Percentiles rank a stretch among this genome's conserved stretches.
Evolutionary conservation across 352 stramenopile species (phyloP).

Genomic region (Thalassiosira hispida): DNA sequence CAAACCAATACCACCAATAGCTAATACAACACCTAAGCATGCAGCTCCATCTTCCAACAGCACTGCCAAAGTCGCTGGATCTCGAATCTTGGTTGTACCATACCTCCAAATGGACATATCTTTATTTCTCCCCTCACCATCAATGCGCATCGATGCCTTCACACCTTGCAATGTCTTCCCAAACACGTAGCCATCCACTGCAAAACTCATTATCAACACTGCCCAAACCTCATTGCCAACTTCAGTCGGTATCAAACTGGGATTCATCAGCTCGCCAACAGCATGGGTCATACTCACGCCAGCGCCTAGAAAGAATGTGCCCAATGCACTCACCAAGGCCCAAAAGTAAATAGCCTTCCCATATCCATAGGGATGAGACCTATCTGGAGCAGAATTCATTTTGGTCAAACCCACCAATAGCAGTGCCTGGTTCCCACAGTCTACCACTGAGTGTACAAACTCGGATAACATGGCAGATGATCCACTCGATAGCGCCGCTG

Average conservation of each 20-base stretch:
- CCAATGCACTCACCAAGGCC: constrained; percentile 97
- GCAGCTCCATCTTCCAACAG: constrained; percentile 96
- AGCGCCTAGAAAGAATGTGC: constrained; percentile 97
- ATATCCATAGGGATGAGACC: constrained; percentile 96
- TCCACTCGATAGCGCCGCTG: constrained; percentile 91
- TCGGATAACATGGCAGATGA: constrained; percentile 97
- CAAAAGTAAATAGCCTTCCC: constrained; percentile 98
- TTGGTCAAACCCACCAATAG: constrained; percentile 83
- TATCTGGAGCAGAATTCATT: constrained; percentile 88
- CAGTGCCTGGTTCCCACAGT: constrained; percentile 96
- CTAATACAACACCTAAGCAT: constrained; percentile 96
- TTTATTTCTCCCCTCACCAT: constrained; percentile 44
- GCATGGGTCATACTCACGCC: constrained; percentile 94
- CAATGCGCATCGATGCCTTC: constrained; percentile 32
- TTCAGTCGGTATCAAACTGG: constrained; percentile 80
- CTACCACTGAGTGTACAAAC: constrained; percentile 96
- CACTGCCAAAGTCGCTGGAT: constrained; percentile 97
- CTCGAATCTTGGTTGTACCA: constrained; percentile 80
- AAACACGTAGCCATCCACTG: constrained; percentile 96
- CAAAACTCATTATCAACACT: constrained; percentile 94
- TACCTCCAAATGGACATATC: constrained; percentile 68
- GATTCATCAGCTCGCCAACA: constrained; percentile 81
- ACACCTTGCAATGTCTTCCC: constrained; percentile 86
- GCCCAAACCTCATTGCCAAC: constrained; percentile 92
- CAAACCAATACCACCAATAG: constrained; percentile 91